Base-by-base conservation (phyloP, 2,329 filamentous ascomycete species). In the Curvularia hawaiiensis region DNA sequence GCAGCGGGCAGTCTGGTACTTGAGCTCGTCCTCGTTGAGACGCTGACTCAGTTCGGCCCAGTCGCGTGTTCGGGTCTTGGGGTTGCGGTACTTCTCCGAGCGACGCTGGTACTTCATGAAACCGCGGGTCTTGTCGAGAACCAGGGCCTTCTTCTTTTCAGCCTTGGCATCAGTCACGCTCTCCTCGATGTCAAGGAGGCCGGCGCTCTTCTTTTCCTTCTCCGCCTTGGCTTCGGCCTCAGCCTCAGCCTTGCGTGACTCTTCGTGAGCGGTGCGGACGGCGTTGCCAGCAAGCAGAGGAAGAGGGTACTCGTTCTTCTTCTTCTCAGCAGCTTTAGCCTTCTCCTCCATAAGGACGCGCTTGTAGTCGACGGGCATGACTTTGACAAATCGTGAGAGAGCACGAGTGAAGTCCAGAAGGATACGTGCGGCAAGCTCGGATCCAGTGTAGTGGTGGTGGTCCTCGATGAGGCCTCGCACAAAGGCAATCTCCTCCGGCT, bases 21-120 rank as follows among this genome's bases (percentile, higher is more conserved):
- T 97, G 64, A 97, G 87, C 80, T 97, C 92, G 67, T 97, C 94
- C 78, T 97, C 92, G 64, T 91, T 92, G 48, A 98, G 85, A 57
- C 94, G 90, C 70, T 87, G 87, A 58, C 89, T 95, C 46, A 98
- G 85, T 79, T 98, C 94, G 40, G 90, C 90, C 93, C 93, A 98
- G 74, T 98, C 94, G 75, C 93, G 92, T 61, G 88, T 92, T 68
- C 94, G 86, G 41, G 90, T 92, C 77, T 91, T 90, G 5, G 90
- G 85, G 71, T 87, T 88, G 65, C 94, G 90, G 77, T 97, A 97
- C 81, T 97, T 97, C 83, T 98, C 94, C 20, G 90, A 87, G 56
- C 92, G 91, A 53, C 94, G 91, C 75, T 90, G 86, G 80, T 97
- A 98, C 79, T 96, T 95, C 92, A 96, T 97, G 83, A 98, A 98